Base-by-base conservation (phyloP, 305 asterid genomes). In the Salvia sclarea region DNA sequence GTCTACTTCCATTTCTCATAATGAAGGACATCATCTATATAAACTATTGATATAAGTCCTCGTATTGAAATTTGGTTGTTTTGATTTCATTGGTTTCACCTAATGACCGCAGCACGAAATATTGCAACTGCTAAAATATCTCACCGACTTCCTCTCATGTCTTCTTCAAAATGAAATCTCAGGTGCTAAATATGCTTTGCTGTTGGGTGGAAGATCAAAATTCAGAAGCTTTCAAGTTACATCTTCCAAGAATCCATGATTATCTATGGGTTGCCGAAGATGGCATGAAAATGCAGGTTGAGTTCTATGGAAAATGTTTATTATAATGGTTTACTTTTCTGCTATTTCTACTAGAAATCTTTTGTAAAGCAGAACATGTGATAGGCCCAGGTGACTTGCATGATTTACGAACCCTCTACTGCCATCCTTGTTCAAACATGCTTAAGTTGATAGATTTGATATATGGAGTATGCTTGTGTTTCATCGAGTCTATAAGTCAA, bases 281-380 rank as follows among this genome's bases (percentile, higher is more conserved):
- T 83, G 99, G 99, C 84, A 88, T 95, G 99, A 95, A 95, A 72
- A 95, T 95, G 98, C 92, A 95, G 99, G 99, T 91, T 60, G 67
- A 57, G 54, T 41, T 61, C 71, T 50, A 22, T 55, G 11, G 44
- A 40, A 31, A 37, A 30, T 52, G 8, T 24, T 10, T 24, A 21
- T 16, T 13, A 41, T 25, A 49, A 35, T 38, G 12, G 35, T 53
- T 30, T 38, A 24, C 44, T 55, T 62, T 35, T 64, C 57, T 53
- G 70, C 64, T 60, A 66, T 60, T 22, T 45, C 22, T 59, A 33
- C 38, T 52, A 16, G 71, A 35, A 31, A 30, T 17, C n/a, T 69
- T 72, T 55, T 72, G 30, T 35, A 31, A 52, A 68, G 37, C 21
- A 57, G 25, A 73, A 25, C 56, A 52, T 7, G n/a, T 21, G 22